Conservation (phyloP, 495 filamentous ascomycete genomes). For the Penicillium longicatenatum region DNA sequence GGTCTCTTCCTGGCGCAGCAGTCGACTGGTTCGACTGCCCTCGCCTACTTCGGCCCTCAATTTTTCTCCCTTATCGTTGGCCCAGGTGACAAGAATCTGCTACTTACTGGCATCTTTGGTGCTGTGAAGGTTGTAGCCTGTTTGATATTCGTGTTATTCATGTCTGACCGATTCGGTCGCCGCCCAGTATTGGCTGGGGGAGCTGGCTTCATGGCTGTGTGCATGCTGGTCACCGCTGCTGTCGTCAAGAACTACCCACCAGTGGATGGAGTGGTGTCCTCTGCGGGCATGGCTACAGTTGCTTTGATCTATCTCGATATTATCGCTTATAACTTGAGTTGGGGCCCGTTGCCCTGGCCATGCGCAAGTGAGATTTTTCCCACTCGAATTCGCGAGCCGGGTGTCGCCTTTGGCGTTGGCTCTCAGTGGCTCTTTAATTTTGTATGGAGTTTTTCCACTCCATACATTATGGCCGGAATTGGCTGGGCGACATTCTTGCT, state of each 20-base stretch:
- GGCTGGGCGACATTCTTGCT: constrained; percentile 55
- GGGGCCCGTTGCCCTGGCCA: constrained; percentile 43
- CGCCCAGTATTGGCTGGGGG: constrained; percentile 54
- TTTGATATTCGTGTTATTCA: constrained; percentile 51
- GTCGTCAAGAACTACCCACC: constrained; percentile 54
- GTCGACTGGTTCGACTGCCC: constrained; percentile 54
- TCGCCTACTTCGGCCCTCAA: constrained; percentile 56
- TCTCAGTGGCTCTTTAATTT: constrained; percentile 59
- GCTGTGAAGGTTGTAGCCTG: constrained; percentile 53
- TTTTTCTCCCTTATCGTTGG: constrained; percentile 58
- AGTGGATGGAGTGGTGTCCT: constrained; percentile 37
- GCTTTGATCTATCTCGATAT: constrained; percentile 54
- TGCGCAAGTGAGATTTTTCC: constrained; percentile 50
- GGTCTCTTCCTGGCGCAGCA: constrained; percentile 51
- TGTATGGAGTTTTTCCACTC: constrained; percentile 53
- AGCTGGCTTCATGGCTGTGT: constrained; percentile 51
- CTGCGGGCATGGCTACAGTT: constrained; percentile 45
- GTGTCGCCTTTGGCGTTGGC: constrained; percentile 48
- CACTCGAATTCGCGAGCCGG: constrained; percentile 50
- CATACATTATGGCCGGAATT: constrained; percentile 51
- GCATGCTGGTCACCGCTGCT: constrained; percentile 57
- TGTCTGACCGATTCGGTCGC: constrained; percentile 60
- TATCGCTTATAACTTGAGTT: constrained; percentile 46
- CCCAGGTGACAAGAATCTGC: constrained; percentile 35
- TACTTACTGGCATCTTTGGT: constrained; percentile 55